Conservation (phyloP, 441 rosid species). For the Aleurites moluccanus region DNA sequence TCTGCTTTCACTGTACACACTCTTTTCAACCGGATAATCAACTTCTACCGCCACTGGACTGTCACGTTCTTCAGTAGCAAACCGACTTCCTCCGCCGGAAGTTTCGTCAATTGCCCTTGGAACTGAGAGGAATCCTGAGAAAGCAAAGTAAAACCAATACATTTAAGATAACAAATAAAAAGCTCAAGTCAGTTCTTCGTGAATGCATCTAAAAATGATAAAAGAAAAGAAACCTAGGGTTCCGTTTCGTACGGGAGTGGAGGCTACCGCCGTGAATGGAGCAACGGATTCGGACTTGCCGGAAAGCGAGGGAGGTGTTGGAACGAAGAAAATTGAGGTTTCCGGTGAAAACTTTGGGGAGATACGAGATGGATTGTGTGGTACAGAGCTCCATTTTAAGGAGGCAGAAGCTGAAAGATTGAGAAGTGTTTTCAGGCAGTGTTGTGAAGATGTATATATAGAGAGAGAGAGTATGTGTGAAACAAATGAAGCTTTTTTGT, state of each 20-base stretch:
- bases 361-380: neutral
- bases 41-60: slow-evolving; percentile 34
- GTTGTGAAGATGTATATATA: neutral
- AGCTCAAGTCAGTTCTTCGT: neutral
- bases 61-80: slow-evolving; percentile 41
- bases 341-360: slow-evolving; percentile 17
- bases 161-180: neutral
- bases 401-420: neutral
- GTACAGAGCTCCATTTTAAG: slow-evolving; percentile 11
- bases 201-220: neutral
- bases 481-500: neutral
- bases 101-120: slow-evolving; percentile 62
- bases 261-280: slow-evolving; percentile 19
- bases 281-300: slow-evolving; percentile 12
- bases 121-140: slow-evolving; percentile 33
- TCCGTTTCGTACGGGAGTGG: slow-evolving; percentile 44
- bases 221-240: slow-evolving; percentile 22
- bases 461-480: no score
- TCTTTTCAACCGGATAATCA: slow-evolving; percentile 32
- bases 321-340: slow-evolving; percentile 11
- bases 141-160: neutral
- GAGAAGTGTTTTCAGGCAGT: neutral
- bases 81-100: slow-evolving; percentile 37
- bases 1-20: slow-evolving; percentile 28
- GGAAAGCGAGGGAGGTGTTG: slow-evolving; percentile 22